Base-by-base conservation (phyloP, 352 stramenopile species). In the Phytophthora capsici region DNA sequence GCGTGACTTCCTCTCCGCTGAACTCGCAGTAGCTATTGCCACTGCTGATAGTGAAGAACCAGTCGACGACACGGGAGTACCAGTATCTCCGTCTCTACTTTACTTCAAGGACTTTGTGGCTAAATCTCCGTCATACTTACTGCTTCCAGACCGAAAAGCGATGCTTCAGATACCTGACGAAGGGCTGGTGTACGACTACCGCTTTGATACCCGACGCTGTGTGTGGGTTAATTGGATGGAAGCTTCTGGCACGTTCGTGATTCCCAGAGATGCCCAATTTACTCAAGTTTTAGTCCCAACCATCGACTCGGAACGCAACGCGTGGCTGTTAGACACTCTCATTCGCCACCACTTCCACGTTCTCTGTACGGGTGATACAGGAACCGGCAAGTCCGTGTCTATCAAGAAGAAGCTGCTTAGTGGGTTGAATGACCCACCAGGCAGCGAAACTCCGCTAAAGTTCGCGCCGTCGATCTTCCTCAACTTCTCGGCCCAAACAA, bases 401-500 rank as follows among this genome's bases (percentile, higher is more conserved):
- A 94, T 98, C 63, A 96, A 97, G 73, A 96, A 97, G 59, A 98
- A 98, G 65, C 78, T 98, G 25, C 49, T 97, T 17, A 88, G 70
- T 36, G 89, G 88, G 8, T 71, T 96, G 48, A 84, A 88, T 32
- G 69, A 84, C 14, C 78, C 85, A 16, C 47, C 53, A 17, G 60
- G 66, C 1, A 66, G 41, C 32, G 67, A 69, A 4, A 41, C 51
- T 13, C 41, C 63, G 4, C 49, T 44, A 2, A 71, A 69, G 40
- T 98, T 95, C 50, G 89, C 83, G 25, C 36, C 62, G 10, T 95
- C 78, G 10, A 97, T 98, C 43, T 93, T 97, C 44, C 80, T 98
- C 40, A 98, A 97, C 53, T 98, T 98, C 61, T 97, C 88, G 7
- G 93, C 94, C 0, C 91, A 98, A 56, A 98, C 94, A 13, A 96